phyloP scores from a whole-genome alignment of 768 basidiomycete genomes.

The Clitopilus hobsonii region DNA sequence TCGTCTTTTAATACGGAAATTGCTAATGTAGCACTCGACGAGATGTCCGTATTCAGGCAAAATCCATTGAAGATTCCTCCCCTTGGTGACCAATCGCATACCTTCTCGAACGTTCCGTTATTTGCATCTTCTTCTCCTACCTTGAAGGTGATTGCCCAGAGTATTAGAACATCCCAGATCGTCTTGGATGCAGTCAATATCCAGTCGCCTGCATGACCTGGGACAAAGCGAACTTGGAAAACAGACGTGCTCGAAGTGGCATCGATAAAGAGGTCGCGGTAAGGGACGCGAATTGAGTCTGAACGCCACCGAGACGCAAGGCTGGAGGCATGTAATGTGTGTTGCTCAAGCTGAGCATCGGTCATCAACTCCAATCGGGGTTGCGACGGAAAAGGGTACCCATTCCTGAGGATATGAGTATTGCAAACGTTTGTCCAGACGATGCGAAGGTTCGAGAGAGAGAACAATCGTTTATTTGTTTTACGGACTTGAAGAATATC shows the following conservation, averaged over 20 bases:
- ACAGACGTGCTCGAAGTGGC: slow-evolving; percentile 38
- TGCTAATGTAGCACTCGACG: slow-evolving; percentile 44
- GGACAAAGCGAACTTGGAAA: slow-evolving; percentile 50
- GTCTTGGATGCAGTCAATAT: slow-evolving; percentile 51
- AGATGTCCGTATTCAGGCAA: slow-evolving; percentile 40
- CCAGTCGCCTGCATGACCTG: slow-evolving; percentile 36
- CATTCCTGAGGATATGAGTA: slow-evolving; percentile 35
- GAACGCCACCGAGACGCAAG: slow-evolving; percentile 49
- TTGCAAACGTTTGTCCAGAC: slow-evolving; percentile 54
- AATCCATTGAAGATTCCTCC: slow-evolving; percentile 50
- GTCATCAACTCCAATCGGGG: slow-evolving; percentile 28
- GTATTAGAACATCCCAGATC: slow-evolving; percentile 54
- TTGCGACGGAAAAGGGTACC: slow-evolving; percentile 46
- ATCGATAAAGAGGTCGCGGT: slow-evolving; percentile 17
- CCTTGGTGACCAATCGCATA: slow-evolving; percentile 50
- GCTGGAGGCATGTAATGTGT: slow-evolving; percentile 36
- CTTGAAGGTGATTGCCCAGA: slow-evolving; percentile 38
- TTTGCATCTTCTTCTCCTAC: not conserved
- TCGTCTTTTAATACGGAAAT: slow-evolving; percentile 41
- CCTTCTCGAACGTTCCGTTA: slow-evolving; percentile 18
- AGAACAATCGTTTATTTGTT: slow-evolving; percentile 43
- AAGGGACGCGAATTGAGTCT: slow-evolving; percentile 7
- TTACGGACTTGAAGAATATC: slow-evolving; percentile 31
- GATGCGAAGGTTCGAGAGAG: slow-evolving; percentile 41
- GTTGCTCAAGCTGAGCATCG: slow-evolving; percentile 37